Evolutionary conservation across 139 green algal genomes (phyloP).

Genomic region (Gonium pectorale): DNA sequence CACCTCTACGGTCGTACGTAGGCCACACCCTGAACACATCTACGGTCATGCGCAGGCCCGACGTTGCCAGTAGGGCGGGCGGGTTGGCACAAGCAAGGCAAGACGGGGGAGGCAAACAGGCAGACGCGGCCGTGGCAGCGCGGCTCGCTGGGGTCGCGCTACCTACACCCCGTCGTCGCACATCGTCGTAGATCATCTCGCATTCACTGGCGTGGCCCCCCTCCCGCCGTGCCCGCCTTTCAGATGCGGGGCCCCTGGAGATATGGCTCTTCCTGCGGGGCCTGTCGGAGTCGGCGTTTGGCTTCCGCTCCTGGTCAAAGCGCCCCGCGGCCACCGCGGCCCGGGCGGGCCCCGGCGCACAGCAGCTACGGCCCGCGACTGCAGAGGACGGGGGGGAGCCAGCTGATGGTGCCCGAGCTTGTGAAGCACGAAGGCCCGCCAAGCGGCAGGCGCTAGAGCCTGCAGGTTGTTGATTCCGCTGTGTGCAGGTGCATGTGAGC

Average conservation of each 20-base stretch:
- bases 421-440: too few relatives aligned
- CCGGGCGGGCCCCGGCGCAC: too few relatives aligned
- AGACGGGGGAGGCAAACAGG: not conserved
- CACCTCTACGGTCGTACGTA: too few relatives aligned
- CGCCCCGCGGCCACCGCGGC: not conserved
- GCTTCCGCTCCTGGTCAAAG: constrained; percentile 32
- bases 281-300: constrained; percentile 25
- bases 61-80: not conserved
- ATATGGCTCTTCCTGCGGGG: constrained; percentile 35
- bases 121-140: not conserved
- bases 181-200: not conserved
- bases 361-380: too few relatives aligned
- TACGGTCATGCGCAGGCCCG: not conserved
- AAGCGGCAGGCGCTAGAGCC: too few relatives aligned
- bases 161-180: not conserved
- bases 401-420: too few relatives aligned
- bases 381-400: too few relatives aligned
- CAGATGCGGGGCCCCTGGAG: constrained; percentile 14
- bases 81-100: not conserved
- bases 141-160: not conserved
- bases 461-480: too few relatives aligned
- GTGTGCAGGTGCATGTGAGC: too few relatives aligned
- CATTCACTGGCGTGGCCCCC: not conserved
- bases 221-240: too few relatives aligned
- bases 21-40: too few relatives aligned